Conservation (phyloP, 2,329 filamentous ascomycete genomes). For the Cryphonectria parasitica region DNA sequence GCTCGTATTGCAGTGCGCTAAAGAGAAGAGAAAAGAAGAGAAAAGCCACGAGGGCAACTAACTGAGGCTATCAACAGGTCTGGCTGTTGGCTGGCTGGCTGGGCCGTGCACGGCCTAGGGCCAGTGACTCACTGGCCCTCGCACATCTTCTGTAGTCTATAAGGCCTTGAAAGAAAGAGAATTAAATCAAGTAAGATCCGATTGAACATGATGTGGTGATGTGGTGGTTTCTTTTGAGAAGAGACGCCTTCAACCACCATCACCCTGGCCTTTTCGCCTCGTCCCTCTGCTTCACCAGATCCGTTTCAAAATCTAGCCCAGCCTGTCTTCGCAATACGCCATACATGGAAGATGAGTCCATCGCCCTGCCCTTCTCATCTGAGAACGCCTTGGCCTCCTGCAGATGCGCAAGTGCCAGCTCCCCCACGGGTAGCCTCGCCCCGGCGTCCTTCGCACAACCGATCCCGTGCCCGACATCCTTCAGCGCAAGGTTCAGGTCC, state of each 20-base stretch:
- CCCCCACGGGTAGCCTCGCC: slow-evolving; percentile 44
- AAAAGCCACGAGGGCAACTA: too few species aligned
- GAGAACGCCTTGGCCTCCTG: slow-evolving; percentile 49
- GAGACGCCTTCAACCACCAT: background rate
- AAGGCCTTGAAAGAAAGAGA: background rate
- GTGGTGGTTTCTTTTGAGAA: background rate
- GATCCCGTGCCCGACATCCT: slow-evolving; percentile 56
- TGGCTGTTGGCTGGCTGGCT: too few species aligned
- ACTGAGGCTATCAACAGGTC: too few species aligned
- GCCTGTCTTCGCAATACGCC: slow-evolving; percentile 49
- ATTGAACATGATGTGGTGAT: background rate
- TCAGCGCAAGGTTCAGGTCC: slow-evolving; percentile 53
- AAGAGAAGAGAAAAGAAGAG: too few species aligned
- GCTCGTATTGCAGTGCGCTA: too few species aligned
- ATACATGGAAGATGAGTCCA: slow-evolving; percentile 57
- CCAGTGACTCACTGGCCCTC: too few species aligned
- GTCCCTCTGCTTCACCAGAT: slow-evolving; percentile 40
- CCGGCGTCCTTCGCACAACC: slow-evolving; percentile 46
- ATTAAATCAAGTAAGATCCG: background rate
- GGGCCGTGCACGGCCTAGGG: too few species aligned
- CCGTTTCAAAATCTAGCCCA: slow-evolving; percentile 49
- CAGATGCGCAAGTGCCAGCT: slow-evolving; percentile 48
- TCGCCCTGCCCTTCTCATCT: slow-evolving; percentile 38
- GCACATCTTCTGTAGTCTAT: background rate
- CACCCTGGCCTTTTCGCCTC: background rate